Percentiles rank a stretch among this genome's conserved stretches.
phyloP scores from a whole-genome alignment of 2,329 filamentous ascomycete species.

The Magnaporthiopsis rhizophila region DNA sequence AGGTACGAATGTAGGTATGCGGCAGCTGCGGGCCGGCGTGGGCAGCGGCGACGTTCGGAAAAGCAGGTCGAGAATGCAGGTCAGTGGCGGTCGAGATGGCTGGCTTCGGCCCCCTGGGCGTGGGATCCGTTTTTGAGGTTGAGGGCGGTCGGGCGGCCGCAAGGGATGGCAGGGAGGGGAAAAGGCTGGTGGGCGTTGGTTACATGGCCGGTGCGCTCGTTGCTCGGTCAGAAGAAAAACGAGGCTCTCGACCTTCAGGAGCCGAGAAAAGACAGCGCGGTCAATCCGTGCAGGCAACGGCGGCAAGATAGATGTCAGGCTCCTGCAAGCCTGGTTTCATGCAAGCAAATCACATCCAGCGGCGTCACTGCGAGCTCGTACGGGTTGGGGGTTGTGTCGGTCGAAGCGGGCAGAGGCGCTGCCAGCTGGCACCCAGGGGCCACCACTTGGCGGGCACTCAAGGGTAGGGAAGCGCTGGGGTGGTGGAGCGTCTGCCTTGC shows the following conservation, averaged over 20 bases:
- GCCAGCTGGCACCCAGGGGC: constrained; percentile 4
- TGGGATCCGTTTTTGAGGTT: not conserved
- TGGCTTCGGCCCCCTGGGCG: constrained; percentile 5
- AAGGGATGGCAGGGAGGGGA: not conserved
- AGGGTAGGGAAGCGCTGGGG: too few species aligned
- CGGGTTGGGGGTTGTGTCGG: not conserved
- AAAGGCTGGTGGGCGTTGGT: not conserved
- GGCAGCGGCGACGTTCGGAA: not conserved
- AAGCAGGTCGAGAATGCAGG: not conserved
- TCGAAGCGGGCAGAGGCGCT: not conserved
- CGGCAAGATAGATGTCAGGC: not conserved
- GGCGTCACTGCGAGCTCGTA: not conserved
- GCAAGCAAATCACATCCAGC: not conserved
- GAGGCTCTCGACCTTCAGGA: not conserved
- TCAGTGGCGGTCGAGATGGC: not conserved
- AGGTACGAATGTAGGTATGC: not conserved
- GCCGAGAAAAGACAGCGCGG: not conserved
- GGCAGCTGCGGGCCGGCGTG: not conserved
- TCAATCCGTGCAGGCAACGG: not conserved
- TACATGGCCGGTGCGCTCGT: not conserved
- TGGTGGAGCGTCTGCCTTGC: not conserved
- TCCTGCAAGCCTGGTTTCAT: not conserved
- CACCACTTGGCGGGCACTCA: not conserved
- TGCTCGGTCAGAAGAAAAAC: not conserved
- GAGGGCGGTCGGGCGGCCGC: not conserved